Conservation (phyloP, 164 flowering plant species). For the Vitis labrusca region DNA sequence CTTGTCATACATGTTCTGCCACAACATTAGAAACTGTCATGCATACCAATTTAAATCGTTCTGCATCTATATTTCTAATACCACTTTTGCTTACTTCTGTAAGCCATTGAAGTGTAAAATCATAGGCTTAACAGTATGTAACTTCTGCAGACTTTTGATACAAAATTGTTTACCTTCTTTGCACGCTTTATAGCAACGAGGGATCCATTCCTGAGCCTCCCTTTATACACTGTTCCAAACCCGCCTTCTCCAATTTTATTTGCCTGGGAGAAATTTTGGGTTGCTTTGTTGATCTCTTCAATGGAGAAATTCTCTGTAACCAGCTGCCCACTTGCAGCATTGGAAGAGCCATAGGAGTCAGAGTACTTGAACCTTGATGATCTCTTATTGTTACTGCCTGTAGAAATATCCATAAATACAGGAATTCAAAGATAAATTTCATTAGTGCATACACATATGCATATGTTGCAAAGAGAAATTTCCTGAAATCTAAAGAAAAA, state of each 20-base stretch:
- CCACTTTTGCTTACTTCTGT: background rate
- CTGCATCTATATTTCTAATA: background rate
- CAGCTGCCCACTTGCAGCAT: conserved; percentile 15
- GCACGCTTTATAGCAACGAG: conserved; percentile 73
- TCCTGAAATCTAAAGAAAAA: too few species aligned
- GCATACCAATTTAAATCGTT: background rate
- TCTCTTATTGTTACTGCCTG: conserved; percentile 30
- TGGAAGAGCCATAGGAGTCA: conserved; percentile 29
- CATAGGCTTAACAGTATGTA: too few species aligned
- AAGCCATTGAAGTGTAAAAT: too few species aligned
- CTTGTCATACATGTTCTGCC: conserved; percentile 43
- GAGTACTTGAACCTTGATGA: conserved; percentile 28
- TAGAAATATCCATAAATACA: conserved; percentile 40
- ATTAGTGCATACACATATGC: background rate
- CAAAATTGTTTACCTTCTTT: conserved; percentile 40
- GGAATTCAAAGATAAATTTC: conserved; percentile 3
- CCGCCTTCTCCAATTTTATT: conserved; percentile 69
- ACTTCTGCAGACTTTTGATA: too few species aligned
- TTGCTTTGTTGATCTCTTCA: conserved; percentile 56
- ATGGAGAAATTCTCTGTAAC: conserved; percentile 35
- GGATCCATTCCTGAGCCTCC: conserved; percentile 55
- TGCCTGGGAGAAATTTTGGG: conserved; percentile 49
- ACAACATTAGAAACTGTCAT: conserved; percentile 6
- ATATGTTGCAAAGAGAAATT: too few species aligned
- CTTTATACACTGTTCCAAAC: conserved; percentile 66